Base-by-base conservation (phyloP, 768 basidiomycete species). In the Lanmaoa rubissima region DNA sequence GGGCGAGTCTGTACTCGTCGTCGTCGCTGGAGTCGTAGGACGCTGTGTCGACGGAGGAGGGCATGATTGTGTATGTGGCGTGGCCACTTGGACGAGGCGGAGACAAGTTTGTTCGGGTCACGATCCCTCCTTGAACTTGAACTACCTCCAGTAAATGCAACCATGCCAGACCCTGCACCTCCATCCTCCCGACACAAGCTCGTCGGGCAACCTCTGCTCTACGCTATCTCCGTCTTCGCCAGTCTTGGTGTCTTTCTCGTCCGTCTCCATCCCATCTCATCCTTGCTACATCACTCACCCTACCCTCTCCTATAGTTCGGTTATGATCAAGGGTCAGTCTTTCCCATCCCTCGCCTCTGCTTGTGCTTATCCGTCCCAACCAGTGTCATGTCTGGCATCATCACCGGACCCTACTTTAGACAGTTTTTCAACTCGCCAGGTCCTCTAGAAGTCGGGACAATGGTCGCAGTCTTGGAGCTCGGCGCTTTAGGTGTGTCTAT, bases 381-480 rank as follows among this genome's bases (percentile, higher is more conserved):
- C 66, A 92, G 91, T 58, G 90, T 92, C 69, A 92, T 92, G 87
- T 88, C 87, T 61, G 94, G 94, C 31, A 86, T 97, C 61, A 95
- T 98, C 72, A 97, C 88, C 28, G 88, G 88, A 0, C 88, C 88
- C 21, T 81, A 92, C 71, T 92, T 93, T 73, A 82, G 78, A 61
- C 82, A 85, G 52, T 95, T 83, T 74, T 95, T 98, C 77, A 76
- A 90, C 57, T 80, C 85, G 19, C 94, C 93, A 17, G 80, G 81
- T 16, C 78, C 88, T 0, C 73, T 88, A 48, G 82, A 88, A 65
- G 72, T 94, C 24, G 94, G 93, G n/a, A 92, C 91, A 19, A 94
- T 98, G 89, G 94, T 97, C 40, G 92, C 94, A n/a, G 87, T 95
- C 6, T 76, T 96, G 35, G 94, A 98, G 73, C 81, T 98, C 36